phyloP scores from a whole-genome alignment of 2,329 filamentous ascomycete genomes.

The Apiospora rasikravindrae region DNA sequence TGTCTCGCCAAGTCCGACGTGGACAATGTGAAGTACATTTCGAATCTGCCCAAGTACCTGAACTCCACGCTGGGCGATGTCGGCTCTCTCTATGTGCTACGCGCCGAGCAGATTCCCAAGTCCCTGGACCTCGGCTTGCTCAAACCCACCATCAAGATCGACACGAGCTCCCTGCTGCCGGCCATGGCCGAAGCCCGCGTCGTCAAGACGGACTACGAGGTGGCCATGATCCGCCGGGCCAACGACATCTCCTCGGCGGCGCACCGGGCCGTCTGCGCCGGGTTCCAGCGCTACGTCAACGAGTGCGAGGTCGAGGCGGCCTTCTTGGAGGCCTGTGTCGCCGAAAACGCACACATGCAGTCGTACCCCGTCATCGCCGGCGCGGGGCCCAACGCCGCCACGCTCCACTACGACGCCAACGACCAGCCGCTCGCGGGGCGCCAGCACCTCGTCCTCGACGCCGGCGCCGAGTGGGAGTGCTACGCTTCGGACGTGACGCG shows the following conservation, averaged over 20 bases:
- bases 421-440: conserved; percentile 71
- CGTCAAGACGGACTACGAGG: conserved; percentile 84
- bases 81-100: conserved; percentile 51
- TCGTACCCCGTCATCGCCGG: conserved; percentile 91
- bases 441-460: conserved; percentile 83
- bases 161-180: conserved; percentile 61
- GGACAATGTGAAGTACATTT: conserved; percentile 69
- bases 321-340: conserved; percentile 75
- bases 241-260: conserved; percentile 80
- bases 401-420: conserved; percentile 86
- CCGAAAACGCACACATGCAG: conserved; percentile 74
- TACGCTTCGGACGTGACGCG: conserved; percentile 93
- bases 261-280: conserved; percentile 73
- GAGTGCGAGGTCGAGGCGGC: conserved; percentile 85
- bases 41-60: conserved; percentile 55
- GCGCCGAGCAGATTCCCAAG: conserved; percentile 49
- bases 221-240: conserved; percentile 80
- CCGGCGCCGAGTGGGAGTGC: conserved; percentile 81
- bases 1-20: conserved; percentile 69
- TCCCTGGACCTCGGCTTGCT: conserved; percentile 33
- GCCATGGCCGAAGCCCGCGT: conserved; percentile 83
- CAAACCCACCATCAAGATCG: conserved; percentile 44
- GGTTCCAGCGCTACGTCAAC: conserved; percentile 67
- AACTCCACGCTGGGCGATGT: conserved; percentile 48
- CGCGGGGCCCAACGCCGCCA: conserved; percentile 80